phyloP scores from a whole-genome alignment of 2,329 filamentous ascomycete species.

The Aureobasidium uvarum region DNA sequence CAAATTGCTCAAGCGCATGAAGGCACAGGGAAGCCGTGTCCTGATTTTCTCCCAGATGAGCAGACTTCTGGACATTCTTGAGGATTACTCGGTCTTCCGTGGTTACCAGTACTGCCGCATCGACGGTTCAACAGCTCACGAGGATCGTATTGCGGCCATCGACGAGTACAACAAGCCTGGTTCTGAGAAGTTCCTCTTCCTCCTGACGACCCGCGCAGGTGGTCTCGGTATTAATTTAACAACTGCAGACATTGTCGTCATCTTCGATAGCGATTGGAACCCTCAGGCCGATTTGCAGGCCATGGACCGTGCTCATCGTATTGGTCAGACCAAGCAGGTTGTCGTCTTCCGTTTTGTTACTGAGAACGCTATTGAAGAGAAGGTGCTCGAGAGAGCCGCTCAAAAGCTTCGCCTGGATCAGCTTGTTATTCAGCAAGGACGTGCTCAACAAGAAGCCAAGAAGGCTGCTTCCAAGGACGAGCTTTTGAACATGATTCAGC shows the following conservation, averaged over 20 bases:
- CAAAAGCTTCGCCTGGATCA: slow-evolving; percentile 97
- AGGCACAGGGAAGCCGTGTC: slow-evolving; percentile 86
- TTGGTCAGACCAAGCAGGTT: slow-evolving; percentile 97
- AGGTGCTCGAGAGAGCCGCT: slow-evolving; percentile 92
- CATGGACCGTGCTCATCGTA: slow-evolving; percentile 98
- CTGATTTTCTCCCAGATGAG: slow-evolving; percentile 99
- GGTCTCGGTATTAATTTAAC: slow-evolving; percentile 97
- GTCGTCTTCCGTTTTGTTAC: slow-evolving; percentile 96
- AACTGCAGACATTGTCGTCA: slow-evolving; percentile 87
- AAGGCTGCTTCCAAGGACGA: slow-evolving; percentile 94
- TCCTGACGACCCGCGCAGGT: slow-evolving; percentile 92
- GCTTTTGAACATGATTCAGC: slow-evolving; percentile 95
- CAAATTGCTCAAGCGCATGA: slow-evolving; percentile 79
- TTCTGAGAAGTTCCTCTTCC: slow-evolving; percentile 95
- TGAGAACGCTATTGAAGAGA: slow-evolving; percentile 97
- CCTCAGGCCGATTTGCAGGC: slow-evolving; percentile 97
- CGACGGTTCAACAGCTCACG: slow-evolving; percentile 92
- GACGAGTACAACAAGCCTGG: slow-evolving; percentile 97
- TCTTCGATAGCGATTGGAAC: slow-evolving; percentile 99
- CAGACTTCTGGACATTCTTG: slow-evolving; percentile 90
- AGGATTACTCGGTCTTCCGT: slow-evolving; percentile 97
- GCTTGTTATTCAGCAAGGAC: slow-evolving; percentile 95
- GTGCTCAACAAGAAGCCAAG: slow-evolving; percentile 85
- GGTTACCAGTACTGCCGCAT: slow-evolving; percentile 96
- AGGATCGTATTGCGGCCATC: slow-evolving; percentile 95